A percentile compares a stretch with the other conserved stretches of the same genome.
phyloP scores from a whole-genome alignment of 805 yeast species.

The Nakazawaea peltata region DNA sequence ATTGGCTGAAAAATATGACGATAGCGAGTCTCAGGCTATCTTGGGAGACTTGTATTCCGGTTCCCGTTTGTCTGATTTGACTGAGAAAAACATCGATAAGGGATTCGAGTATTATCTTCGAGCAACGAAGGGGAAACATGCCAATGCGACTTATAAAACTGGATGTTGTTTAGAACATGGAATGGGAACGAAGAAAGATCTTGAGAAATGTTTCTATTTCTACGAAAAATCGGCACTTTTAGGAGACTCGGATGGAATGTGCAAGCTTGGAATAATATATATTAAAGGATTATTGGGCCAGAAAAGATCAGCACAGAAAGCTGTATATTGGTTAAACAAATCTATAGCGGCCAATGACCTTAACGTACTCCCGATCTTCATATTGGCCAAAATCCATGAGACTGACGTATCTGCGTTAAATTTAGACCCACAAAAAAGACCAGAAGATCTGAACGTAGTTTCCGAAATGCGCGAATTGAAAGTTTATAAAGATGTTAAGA shows the following conservation, averaged over 20 bases:
- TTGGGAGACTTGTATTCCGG: conserved; percentile 55
- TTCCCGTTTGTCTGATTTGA: conserved; percentile 35
- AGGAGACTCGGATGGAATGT: conserved; percentile 62
- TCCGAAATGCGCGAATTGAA: conserved; percentile 23
- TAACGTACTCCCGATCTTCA: conserved; percentile 18
- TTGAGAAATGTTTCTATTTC: conserved; percentile 40
- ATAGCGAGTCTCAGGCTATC: conserved; percentile 51
- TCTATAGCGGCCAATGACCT: conserved; percentile 16
- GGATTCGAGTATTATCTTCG: conserved; percentile 54
- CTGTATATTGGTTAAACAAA: conserved; percentile 42
- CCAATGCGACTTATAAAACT: conserved; percentile 57
- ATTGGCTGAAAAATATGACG: conserved; percentile 36
- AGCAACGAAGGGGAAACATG: conserved; percentile 51
- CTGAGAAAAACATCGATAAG: conserved; percentile 45
- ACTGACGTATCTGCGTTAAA: conserved; percentile 23
- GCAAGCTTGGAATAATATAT: conserved; percentile 61
- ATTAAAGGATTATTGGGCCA: conserved; percentile 39
- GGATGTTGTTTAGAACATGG: conserved; percentile 70
- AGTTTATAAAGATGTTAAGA: conserved; percentile 25
- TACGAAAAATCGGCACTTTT: conserved; percentile 54
- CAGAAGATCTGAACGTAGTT: conserved; percentile 23
- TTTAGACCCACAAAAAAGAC: conserved; percentile 13
- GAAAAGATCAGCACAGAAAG: conserved; percentile 29
- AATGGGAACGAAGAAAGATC: conserved; percentile 38
- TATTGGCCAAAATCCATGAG: conserved; percentile 26